These are phyloP conservation scores for Blastobotrys malaysiensis DNA, from an alignment of 1,139 yeast genomes.

Conservation along the genomic window DNA sequence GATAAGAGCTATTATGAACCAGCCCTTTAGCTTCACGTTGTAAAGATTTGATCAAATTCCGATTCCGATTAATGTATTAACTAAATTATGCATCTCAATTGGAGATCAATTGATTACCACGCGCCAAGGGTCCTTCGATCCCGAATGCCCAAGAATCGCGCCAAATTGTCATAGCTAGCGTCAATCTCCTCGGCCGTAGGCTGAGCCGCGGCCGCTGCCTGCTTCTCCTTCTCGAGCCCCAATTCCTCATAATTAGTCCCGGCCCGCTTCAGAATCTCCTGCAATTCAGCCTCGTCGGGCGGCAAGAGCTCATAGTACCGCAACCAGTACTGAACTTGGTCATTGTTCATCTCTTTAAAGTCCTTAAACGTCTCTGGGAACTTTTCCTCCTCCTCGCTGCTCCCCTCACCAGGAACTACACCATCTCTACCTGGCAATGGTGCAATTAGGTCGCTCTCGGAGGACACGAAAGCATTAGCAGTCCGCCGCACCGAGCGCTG, in stretches of 20 bases:
- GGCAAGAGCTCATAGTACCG: constrained; percentile 55
- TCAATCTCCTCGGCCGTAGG: constrained; percentile 37
- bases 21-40: too few relatives aligned
- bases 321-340: constrained; percentile 48
- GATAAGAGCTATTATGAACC: too few relatives aligned
- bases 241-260: constrained; percentile 38
- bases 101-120: too few relatives aligned
- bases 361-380: constrained; percentile 61
- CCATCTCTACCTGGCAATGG: constrained; percentile 71
- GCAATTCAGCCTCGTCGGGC: constrained; percentile 32
- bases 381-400: constrained; percentile 30
- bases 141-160: constrained; percentile 62
- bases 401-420: constrained; percentile 43
- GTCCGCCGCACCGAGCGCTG: constrained; percentile 35
- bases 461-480: constrained; percentile 32
- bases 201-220: constrained; percentile 29
- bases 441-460: constrained; percentile 41
- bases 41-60: too few relatives aligned
- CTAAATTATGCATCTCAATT: constrained; percentile 9
- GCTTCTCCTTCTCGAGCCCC: constrained; percentile 24
- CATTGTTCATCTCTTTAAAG: constrained; percentile 44
- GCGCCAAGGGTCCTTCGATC: constrained; percentile 47
- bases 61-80: not conserved
- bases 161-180: constrained; percentile 55
- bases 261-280: constrained; percentile 26